Percentiles rank a stretch among this genome's conserved stretches.
Conservation (phyloP, 768 basidiomycete genomes). For the Crucibulum laeve region DNA sequence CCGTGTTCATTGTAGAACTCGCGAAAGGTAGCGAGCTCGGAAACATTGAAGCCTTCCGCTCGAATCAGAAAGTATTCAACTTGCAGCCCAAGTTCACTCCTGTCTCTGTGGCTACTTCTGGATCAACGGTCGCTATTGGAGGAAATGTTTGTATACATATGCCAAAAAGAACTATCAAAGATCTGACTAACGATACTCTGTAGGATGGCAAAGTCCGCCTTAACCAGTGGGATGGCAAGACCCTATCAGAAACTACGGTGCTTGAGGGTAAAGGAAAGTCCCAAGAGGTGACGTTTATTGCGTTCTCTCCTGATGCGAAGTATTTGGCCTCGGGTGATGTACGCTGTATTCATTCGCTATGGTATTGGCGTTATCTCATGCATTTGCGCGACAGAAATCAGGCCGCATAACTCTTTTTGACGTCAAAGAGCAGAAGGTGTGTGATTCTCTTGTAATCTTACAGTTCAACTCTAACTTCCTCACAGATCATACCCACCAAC, state of each 20-base stretch:
- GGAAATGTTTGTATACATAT: slow-evolving; percentile 51
- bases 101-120: slow-evolving; percentile 50
- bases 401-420: slow-evolving; percentile 83
- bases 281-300: slow-evolving; percentile 68
- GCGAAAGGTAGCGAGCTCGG: too few species aligned
- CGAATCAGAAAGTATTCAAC: slow-evolving; percentile 64
- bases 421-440: slow-evolving; percentile 58
- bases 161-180: background rate
- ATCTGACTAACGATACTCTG: slow-evolving; percentile 3
- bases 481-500: slow-evolving; percentile 60
- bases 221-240: slow-evolving; percentile 66
- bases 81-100: slow-evolving; percentile 49
- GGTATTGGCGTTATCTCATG: background rate
- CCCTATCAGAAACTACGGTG: slow-evolving; percentile 48
- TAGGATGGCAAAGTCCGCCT: slow-evolving; percentile 77
- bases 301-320: slow-evolving; percentile 76
- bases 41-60: slow-evolving; percentile 60
- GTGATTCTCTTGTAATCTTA: slow-evolving; percentile 4
- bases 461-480: background rate
- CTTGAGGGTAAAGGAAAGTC: slow-evolving; percentile 70
- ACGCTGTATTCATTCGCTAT: slow-evolving; percentile 19
- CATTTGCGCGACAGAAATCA: slow-evolving; percentile 45
- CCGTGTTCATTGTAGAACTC: slow-evolving; percentile 65
- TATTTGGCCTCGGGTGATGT: slow-evolving; percentile 86
- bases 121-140: slow-evolving; percentile 61